Base-by-base conservation (phyloP, 768 basidiomycete genomes). In the Thelephora aurantiotincta region DNA sequence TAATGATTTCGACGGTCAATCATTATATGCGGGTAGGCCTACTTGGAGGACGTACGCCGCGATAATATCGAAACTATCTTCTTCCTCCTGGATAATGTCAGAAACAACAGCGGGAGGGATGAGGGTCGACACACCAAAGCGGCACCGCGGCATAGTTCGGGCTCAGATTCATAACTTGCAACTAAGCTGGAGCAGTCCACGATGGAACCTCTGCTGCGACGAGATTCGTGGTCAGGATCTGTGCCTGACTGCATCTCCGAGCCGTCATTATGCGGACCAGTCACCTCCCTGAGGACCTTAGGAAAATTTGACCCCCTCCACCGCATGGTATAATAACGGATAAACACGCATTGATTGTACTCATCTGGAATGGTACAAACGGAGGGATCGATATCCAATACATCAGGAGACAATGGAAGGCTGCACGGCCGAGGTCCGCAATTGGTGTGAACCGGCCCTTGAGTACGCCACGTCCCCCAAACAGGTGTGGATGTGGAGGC, bases 131-230 rank as follows among this genome's bases (percentile, higher is more conserved):
- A n/a, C 6, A 41, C 38, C 38, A 14, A 22, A 14, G 38, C 6
- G 14, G 14, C 22, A 41, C 14, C 14, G 18, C 22, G 38, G 12
- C 2, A 41, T 18, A 41, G 45, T 44, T 9, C 49, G 34, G 13
- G 48, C 41, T n/a, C 42, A 43, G 13, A 48, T 48, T 14, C 26
- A 35, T 14, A 47, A 47, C 35, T 49, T 33, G 16, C 45, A 19
- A 35, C 20, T 38, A 9, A 16, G 35, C 12, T 42, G 44, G 22
- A 35, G 19, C 33, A 52, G 33, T 14, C 43, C 33, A 18, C 9
- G 4, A 9, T 30, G 9, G 26, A 30, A 30, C 9, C 9, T 9
- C 26, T 30, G 26, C 26, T 30, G 5, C 26, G 4, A 9, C 11
- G 4, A 11, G 37, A 38, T 11, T 11, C 20, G 11, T 4, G 5